Evolutionary conservation across 164 flowering plant genomes (phyloP).

Genomic region (Nelumbo lutea): DNA sequence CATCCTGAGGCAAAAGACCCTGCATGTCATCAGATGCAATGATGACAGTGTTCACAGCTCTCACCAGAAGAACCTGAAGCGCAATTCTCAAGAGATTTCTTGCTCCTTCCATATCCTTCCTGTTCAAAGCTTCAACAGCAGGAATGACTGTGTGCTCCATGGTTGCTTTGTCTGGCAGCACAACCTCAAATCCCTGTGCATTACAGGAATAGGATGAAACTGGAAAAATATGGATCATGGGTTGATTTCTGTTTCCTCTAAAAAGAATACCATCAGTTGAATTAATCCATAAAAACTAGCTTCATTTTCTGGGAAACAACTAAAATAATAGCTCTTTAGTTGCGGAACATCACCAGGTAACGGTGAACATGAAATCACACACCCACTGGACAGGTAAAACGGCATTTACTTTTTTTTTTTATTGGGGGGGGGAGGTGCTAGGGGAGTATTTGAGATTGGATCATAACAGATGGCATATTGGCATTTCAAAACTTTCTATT

Average conservation of each 20-base stretch:
- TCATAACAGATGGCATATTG: neutral
- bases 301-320: too few species aligned
- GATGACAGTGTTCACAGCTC: slow-evolving; percentile 51
- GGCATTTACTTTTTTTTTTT: too few species aligned
- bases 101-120: slow-evolving; percentile 65
- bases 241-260: neutral
- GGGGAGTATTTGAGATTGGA: too few species aligned
- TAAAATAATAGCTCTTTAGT: too few species aligned
- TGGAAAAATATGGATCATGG: neutral
- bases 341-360: too few species aligned
- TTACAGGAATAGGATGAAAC: neutral
- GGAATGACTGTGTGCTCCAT: slow-evolving; percentile 57
- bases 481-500: neutral
- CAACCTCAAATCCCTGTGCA: slow-evolving; percentile 62
- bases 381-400: too few species aligned
- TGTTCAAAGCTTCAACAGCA: slow-evolving; percentile 43
- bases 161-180: slow-evolving; percentile 54
- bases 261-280: neutral
- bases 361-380: too few species aligned
- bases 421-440: too few species aligned
- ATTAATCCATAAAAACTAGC: neutral
- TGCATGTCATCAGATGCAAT: slow-evolving; percentile 60
- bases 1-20: slow-evolving; percentile 47
- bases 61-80: slow-evolving; percentile 50
- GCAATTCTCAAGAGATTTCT: slow-evolving; percentile 52